Conservation (phyloP, 495 filamentous ascomycete genomes). For the Bathelium albidoporum region DNA sequence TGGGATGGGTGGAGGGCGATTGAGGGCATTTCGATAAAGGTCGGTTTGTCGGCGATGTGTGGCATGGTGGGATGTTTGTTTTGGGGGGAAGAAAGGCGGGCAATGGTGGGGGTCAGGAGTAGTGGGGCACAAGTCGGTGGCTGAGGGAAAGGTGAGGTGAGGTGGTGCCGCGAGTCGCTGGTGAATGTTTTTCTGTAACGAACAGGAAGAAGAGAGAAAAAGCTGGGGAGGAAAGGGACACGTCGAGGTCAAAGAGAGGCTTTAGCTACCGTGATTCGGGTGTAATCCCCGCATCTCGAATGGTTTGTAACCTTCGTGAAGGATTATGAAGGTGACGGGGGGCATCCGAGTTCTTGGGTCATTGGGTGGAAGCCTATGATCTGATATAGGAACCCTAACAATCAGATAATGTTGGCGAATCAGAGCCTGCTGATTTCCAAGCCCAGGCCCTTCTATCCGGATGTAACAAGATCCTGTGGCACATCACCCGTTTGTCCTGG, state of each 20-base stretch:
- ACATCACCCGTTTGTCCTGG: background rate
- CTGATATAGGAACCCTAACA: background rate
- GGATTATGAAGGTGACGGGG: background rate
- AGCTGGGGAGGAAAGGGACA: background rate
- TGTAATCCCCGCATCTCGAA: background rate
- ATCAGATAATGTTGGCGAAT: conserved; percentile 2
- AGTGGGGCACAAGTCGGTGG: background rate
- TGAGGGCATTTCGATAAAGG: background rate
- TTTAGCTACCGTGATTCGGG: background rate
- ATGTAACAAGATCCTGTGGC: background rate
- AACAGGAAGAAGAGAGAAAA: too few relatives aligned
- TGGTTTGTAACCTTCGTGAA: background rate
- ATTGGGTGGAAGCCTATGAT: background rate
- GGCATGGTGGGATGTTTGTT: background rate
- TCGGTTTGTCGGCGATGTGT: background rate
- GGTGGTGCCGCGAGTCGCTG: background rate
- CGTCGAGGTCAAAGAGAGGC: background rate
- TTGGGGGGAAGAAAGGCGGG: background rate
- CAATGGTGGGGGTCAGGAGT: background rate
- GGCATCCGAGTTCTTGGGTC: background rate
- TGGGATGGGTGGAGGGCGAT: background rate
- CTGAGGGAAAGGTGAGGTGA: background rate
- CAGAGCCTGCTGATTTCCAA: background rate
- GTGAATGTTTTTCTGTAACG: too few relatives aligned
- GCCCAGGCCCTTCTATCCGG: background rate